Conservation (phyloP, 2,329 filamentous ascomycete species). For the Ophiocordyceps robertsii region DNA sequence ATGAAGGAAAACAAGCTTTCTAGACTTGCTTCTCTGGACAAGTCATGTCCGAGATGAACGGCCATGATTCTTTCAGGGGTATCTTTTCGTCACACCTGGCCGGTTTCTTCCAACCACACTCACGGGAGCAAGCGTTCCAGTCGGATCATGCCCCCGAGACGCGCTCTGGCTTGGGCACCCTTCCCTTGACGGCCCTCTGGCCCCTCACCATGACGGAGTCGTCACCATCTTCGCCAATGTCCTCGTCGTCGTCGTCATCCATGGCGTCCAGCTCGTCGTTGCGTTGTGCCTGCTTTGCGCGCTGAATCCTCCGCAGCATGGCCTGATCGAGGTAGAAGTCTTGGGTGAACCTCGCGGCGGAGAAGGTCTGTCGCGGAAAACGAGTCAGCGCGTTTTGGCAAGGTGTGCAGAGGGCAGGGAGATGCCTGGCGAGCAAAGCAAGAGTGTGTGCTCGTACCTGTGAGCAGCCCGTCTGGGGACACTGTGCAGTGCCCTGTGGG, state of each 20-base stretch:
- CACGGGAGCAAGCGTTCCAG: background rate
- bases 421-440: background rate
- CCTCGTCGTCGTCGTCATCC: conserved; percentile 17
- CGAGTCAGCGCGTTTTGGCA: background rate
- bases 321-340: conserved; percentile 45
- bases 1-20: background rate
- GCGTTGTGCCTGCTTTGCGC: conserved; percentile 30
- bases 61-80: background rate
- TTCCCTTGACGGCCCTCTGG: conserved; percentile 7
- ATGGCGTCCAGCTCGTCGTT: conserved; percentile 26
- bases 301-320: conserved; percentile 43
- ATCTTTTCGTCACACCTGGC: conserved; percentile 2
- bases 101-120: background rate
- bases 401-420: background rate
- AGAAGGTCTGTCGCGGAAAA: conserved; percentile 28
- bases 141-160: background rate
- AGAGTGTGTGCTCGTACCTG: conserved; percentile 25
- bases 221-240: conserved; percentile 8
- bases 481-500: conserved; percentile 31
- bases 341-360: conserved; percentile 17
- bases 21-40: background rate
- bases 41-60: background rate
- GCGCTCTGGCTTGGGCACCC: conserved; percentile 11
- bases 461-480: conserved; percentile 52
- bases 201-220: conserved; percentile 9